A percentile compares a stretch with the other conserved stretches of the same genome.
phyloP scores from a whole-genome alignment of 2,329 filamentous ascomycete species.

The Exophiala viscosa region DNA sequence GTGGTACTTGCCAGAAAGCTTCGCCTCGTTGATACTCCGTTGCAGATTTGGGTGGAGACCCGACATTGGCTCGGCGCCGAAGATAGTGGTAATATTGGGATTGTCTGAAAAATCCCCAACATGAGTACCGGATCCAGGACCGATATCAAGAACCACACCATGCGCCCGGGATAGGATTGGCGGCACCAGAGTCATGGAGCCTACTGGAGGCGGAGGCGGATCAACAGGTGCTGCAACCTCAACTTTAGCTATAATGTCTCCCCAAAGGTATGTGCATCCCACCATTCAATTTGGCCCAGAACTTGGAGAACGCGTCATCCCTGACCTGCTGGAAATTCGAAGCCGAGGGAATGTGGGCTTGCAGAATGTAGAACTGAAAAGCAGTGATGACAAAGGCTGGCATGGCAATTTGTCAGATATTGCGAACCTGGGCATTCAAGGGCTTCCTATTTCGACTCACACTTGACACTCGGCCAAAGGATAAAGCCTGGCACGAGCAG shows the following conservation, averaged over 20 bases:
- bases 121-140: constrained; percentile 53
- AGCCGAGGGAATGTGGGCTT: constrained; percentile 6
- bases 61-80: constrained; percentile 53
- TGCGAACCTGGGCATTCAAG: background rate
- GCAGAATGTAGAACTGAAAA: constrained; percentile 13
- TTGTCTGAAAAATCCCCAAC: constrained; percentile 44
- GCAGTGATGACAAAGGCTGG: constrained; percentile 16
- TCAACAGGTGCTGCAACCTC: constrained; percentile 21
- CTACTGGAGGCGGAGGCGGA: constrained; percentile 23
- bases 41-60: constrained; percentile 46
- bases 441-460: constrained; percentile 7
- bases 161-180: constrained; percentile 38
- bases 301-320: constrained; percentile 40
- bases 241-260: background rate
- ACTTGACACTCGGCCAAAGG: constrained; percentile 4
- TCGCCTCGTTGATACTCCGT: constrained; percentile 15
- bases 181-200: constrained; percentile 40
- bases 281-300: constrained; percentile 41
- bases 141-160: constrained; percentile 48
- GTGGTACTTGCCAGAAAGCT: constrained; percentile 46
- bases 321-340: constrained; percentile 30
- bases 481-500: constrained; percentile 10
- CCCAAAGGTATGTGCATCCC: constrained; percentile 9
- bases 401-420: too few relatives aligned
- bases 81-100: constrained; percentile 45